phyloP scores from a whole-genome alignment of 371 early-diverging fungal species.

The Mortierella sp. region DNA sequence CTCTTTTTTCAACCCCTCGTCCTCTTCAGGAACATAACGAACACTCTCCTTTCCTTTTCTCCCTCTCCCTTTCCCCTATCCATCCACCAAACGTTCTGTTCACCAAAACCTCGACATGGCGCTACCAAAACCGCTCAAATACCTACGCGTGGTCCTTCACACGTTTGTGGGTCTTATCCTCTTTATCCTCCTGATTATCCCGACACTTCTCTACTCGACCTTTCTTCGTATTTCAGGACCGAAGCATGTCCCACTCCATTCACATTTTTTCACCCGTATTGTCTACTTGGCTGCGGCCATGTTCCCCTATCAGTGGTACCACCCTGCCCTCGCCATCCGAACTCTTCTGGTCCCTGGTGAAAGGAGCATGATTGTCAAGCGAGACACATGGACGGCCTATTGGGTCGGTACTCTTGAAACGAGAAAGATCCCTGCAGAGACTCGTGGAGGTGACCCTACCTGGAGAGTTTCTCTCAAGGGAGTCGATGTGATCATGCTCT shows the following conservation, averaged over 20 bases:
- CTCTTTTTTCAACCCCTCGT: conserved; percentile 2
- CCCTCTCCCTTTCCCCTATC: background rate
- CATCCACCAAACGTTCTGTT: too few species aligned
- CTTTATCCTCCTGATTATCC: conserved; percentile 39
- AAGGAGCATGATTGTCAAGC: conserved; percentile 45
- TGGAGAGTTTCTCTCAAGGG: conserved; percentile 52
- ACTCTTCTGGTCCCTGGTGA: conserved; percentile 40
- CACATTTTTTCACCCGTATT: conserved; percentile 43
- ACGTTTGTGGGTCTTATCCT: conserved; percentile 35
- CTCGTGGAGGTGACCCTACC: conserved; percentile 46
- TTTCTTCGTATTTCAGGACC: conserved; percentile 30
- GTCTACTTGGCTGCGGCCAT: conserved; percentile 50
- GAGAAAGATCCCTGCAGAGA: conserved; percentile 49
- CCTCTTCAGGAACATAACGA: background rate
- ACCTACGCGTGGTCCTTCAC: conserved; percentile 31
- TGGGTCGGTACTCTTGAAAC: conserved; percentile 53
- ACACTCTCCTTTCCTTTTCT: background rate
- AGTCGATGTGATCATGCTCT: conserved; percentile 47
- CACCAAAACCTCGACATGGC: conserved; percentile 18
- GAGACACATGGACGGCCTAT: conserved; percentile 48
- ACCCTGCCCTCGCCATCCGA: conserved; percentile 36
- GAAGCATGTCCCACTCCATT: conserved; percentile 41
- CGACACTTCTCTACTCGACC: conserved; percentile 30
- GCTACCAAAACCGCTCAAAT: conserved; percentile 47
- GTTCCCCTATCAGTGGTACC: conserved; percentile 52